Base-by-base conservation (phyloP, 306 rosid genomes). In the Glycine latifolia region DNA sequence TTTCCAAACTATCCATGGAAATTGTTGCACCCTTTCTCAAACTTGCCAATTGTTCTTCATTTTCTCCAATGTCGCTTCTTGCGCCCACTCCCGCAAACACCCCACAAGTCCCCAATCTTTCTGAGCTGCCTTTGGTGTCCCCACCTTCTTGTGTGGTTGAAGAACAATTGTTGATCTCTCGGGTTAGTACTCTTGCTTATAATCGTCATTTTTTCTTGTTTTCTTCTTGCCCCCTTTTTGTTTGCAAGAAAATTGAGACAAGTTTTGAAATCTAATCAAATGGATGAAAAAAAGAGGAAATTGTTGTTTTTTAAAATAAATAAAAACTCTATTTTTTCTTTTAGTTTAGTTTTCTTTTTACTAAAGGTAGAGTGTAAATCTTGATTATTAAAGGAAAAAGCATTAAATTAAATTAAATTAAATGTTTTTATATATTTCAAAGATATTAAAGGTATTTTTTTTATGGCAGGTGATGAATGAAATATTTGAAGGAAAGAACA, bases 81-180 rank as follows among this genome's bases (percentile, higher is more conserved):
- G 97, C 97, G 8, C 97, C 98, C 6, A 95, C 98, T n/a, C 98
- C 99, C 0, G 91, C 97, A 0, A 93, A 96, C 76, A 96, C 97
- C 0, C 99, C 98, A 0, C 97, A 92, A 47, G 56, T 93, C 44
- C 43, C 68, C 1, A 86, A 85, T 86, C 76, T 86, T 26, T 83
- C 89, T 2, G 79, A 87, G 20, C 58, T 11, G 86, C 62, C 17
- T 71, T 61, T 81, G 3, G 71, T 78, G 9, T 68, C 73, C 2
- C 66, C 84, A 0, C 89, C 91, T 71, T 72, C 86, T 68, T 86
- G 87, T 5, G n/a, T 87, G 8, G 76, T 84, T 6, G 88, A 90
- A 81, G 96, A 93, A 83, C 87, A 83, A 16, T 58, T 88, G 44
- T 58, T 88, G 44, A 87, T 89, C 78, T 74, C 90, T 61, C 91